Evolutionary conservation across 2,329 filamentous ascomycete genomes (phyloP), one percentile per base, ranked within the genome.

Genomic region (Zasmidium cellare): DNA sequence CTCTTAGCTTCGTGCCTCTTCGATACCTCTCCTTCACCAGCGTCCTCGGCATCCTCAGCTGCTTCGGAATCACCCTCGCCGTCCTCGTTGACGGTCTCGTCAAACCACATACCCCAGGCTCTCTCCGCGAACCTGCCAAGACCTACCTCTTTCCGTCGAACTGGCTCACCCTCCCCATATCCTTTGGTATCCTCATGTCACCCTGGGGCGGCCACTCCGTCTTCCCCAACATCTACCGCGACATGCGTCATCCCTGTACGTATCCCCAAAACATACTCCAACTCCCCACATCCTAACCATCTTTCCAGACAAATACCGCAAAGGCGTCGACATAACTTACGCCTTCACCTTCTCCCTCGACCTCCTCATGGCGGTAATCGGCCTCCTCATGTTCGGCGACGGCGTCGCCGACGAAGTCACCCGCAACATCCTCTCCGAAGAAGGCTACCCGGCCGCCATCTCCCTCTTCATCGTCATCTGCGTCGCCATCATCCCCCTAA

Each of bases 371-470:
- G 92, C 91, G 23, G 83, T 94, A 46, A 84, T 90, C 11, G 93
- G 94, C 41, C 84, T 94, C 57, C 82, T 97, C 63, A 97, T 99
- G 93, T 99, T 97, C 73, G 93, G 93, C 60, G 90, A 96, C 65
- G 82, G 79, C n/a, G 90, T 96, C 54, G 84, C 83, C 56, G 92
- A 96, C 63, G 91, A 96, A 73, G 87, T 97, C 71, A 97, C 94
- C 0, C 88, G 89, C 69, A 97, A 96, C 75, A 88, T 99, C 59
- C 84, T 97, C 64, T 80, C 83, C 53, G 51, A 48, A 2, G 57
- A 62, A 14, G 88, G 87, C 54, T 97, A 96, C 71, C 91, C 93
- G 0, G 77, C 83, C 12, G 81, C 79, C 1, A 75, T 96, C 44
- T 91, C 87, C n/a, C 76, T 93, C 48, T 79, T 93, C 65, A 89